Base-by-base conservation (phyloP, 2,329 filamentous ascomycete species). In the Triangularia verruculosa region DNA sequence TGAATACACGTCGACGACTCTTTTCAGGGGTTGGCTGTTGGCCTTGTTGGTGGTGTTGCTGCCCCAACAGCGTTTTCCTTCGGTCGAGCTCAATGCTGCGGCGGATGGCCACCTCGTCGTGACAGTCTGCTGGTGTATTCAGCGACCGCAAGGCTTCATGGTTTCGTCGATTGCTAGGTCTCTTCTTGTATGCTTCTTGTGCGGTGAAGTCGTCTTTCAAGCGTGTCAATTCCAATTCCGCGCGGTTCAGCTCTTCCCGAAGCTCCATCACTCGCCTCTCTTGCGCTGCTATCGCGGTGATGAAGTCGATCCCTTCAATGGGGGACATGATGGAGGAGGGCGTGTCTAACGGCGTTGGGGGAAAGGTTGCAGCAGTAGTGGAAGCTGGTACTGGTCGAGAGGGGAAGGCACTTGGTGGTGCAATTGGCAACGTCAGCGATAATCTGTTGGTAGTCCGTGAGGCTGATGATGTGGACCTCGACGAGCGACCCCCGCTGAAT, bases 191-290 rank as follows among this genome's bases (percentile, higher is more conserved):
- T 55, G 86, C 87, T 74, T 97, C 93, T 65, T 93, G 87, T 13
- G 82, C 78, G 1, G 91, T 86, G 89, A 92, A 98, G 75, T 93
- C 89, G 71, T 86, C 89, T 80, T 97, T 98, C 66, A 99, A 80
- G 51, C 80, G 84, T 55, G 81, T 80, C 47, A 99, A 80, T 55
- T 96, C 90, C 12, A 80, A 78, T 74, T 99, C 94, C 5, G 95
- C 94, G 64, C 88, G 89, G 24, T 82, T 79, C n/a, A 99, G 81
- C 76, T 98, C 94, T 75, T 99, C 95, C 64, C 89, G 90, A 59
- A 99, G 80, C 77, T 98, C 95, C 63, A 99, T 79, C 1, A 99
- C 94, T 69, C 87, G 88, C 63, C 95, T 85, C 78, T 99, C 95
- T 78, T 98, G 93, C 13, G 92, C 89, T 53, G 95, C 95, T 71